Base-by-base conservation (phyloP, 2,329 filamentous ascomycete genomes). In the Monosporascus cannonballus region DNA sequence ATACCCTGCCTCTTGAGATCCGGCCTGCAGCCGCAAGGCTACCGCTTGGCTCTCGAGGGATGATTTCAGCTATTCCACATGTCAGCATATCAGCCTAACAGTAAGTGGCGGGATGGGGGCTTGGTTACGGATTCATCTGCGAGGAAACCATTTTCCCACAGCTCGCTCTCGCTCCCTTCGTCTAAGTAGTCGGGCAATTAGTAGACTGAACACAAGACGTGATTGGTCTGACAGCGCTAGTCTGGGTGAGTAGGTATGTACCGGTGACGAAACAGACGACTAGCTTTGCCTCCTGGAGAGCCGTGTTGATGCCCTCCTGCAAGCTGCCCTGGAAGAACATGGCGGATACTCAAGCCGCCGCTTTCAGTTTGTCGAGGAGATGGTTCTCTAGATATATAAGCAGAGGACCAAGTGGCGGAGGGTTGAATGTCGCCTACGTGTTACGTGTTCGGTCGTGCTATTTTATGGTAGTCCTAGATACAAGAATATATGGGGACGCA, bases 311-410 rank as follows among this genome's bases (percentile, higher is more conserved):
- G 54, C 90, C 92, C 63, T 87, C 86, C 63, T 95, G 88, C 20
- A 96, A 72, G 55, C 83, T 84, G 18, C 91, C 92, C 55, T 85
- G 65, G 68, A 91, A 92, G 71, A 96, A 96, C 86, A 96, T 92
- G 42, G 47, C 67, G 34, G 9, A 37, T 34, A 34, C 4, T 14
- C 9, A 34, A 14, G 4, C 14, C 4, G 30, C 30, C 30, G 11
- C 30, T 14, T 34, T 14, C 14, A 14, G 30, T 14, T 34, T 34
- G 30, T 34, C 30, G 11, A 34, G 30, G 11, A 34, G 27, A 34
- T 14, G 14, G 11, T 2, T 34, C 4, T 8, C 30, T 30, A 14
- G 9, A 34, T 14, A 34, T 14, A 34, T 34, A 34, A 34, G 27
- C 27, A 30, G 27, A 11, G 11, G 30, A 14, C 30, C 9, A 34